Evolutionary conservation across 257 asterid genomes (phyloP).

Genomic region (Solanum lignicaule): DNA sequence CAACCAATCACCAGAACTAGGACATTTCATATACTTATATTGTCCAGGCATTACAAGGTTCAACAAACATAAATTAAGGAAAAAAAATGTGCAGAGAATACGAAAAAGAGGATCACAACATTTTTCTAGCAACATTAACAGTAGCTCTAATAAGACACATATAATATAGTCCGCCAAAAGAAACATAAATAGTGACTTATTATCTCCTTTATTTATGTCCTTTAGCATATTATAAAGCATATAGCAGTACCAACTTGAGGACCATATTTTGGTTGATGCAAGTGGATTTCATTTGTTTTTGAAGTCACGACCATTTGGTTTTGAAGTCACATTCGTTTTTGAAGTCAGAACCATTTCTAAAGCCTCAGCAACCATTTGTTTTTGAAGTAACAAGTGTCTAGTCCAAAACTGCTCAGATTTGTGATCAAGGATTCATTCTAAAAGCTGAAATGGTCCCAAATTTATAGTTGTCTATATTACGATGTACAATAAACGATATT

Average conservation of each 20-base stretch:
- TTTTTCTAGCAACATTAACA: not conserved
- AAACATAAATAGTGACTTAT: not conserved
- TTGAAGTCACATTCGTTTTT: no score
- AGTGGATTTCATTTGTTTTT: not conserved
- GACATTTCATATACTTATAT: not conserved
- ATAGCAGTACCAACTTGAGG: conserved; percentile 5
- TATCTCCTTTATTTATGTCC: conserved; percentile 1
- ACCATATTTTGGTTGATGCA: conserved; percentile 15
- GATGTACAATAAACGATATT: not conserved
- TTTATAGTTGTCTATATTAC: not conserved
- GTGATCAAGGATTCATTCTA: not conserved
- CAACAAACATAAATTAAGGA: conserved; percentile 1
- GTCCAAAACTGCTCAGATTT: not conserved
- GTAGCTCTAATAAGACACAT: not conserved
- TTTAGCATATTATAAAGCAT: conserved; percentile 2
- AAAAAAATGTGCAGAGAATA: not conserved
- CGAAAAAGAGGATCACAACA: not conserved
- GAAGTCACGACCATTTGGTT: no score
- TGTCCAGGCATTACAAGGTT: not conserved
- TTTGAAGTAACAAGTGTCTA: not conserved
- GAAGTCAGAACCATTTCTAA: not conserved
- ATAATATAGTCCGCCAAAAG: not conserved
- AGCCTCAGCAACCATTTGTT: not conserved
- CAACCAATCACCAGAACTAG: not conserved
- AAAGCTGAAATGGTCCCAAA: not conserved